Percentiles rank a stretch among this genome's conserved stretches.
Conservation (phyloP, 257 asterid genomes). For the Ilex asprella region DNA sequence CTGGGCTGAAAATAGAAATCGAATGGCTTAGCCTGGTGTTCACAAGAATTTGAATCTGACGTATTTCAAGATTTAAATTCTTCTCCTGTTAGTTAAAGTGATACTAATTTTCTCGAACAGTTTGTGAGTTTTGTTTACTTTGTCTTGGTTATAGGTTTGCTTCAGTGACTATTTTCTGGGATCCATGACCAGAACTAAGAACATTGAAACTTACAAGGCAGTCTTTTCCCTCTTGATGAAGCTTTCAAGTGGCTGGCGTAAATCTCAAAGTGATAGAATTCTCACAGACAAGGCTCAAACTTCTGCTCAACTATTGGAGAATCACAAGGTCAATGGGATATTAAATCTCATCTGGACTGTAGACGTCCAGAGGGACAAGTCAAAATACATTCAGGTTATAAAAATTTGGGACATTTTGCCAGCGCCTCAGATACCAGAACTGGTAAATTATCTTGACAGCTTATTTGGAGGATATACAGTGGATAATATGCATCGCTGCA, state of each 20-base stretch:
- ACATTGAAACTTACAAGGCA: neutral
- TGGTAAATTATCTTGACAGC: neutral
- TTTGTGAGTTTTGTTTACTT: neutral
- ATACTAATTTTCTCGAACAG: neutral
- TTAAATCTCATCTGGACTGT: neutral
- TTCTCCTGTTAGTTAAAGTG: neutral
- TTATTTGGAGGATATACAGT: neutral
- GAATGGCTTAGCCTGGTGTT: no score
- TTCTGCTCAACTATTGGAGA: conserved; percentile 4
- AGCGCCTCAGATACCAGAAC: neutral
- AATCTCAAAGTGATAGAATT: neutral
- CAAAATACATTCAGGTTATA: neutral
- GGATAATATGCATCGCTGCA: neutral
- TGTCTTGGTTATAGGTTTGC: neutral
- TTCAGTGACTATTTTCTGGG: conserved; percentile 6
- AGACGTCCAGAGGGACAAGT: neutral
- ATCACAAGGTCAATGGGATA: neutral
- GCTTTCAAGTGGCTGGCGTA: conserved; percentile 14
- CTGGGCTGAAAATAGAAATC: neutral
- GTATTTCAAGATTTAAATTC: neutral
- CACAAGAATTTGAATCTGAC: neutral
- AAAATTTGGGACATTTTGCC: conserved; percentile 5
- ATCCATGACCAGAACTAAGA: neutral
- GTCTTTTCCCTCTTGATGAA: conserved; percentile 4
- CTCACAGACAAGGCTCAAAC: neutral